Conservation (phyloP, 2,329 filamentous ascomycete species). For the Ceratocystis harringtonii region DNA sequence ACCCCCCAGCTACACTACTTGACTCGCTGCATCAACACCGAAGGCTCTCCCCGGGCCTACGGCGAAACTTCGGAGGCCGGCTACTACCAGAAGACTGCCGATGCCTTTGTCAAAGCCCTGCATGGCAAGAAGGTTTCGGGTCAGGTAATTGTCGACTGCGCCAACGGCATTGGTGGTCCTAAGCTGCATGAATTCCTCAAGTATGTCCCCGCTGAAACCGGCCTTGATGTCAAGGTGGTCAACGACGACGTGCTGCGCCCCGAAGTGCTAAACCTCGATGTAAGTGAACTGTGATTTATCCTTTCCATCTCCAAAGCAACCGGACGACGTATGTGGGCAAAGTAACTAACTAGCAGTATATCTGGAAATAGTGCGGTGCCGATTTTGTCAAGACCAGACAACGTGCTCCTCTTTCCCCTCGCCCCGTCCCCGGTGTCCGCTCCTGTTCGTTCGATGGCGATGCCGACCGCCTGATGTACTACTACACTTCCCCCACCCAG, state of each 20-base stretch:
- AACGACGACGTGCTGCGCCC: conserved; percentile 89
- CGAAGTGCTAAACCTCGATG: conserved; percentile 76
- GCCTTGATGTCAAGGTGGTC: conserved; percentile 68
- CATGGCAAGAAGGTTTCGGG: conserved; percentile 60
- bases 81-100: conserved; percentile 84
- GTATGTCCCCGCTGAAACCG: conserved; percentile 53
- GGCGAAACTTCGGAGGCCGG: conserved; percentile 78
- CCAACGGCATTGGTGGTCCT: conserved; percentile 89
- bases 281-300: conserved; percentile 29
- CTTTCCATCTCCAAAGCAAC: too few relatives aligned
- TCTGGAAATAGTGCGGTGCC: conserved; percentile 58
- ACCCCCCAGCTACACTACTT: conserved; percentile 98
- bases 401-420: conserved; percentile 68
- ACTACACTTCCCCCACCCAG: conserved; percentile 69
- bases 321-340: not conserved
- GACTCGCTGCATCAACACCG: conserved; percentile 84
- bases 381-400: conserved; percentile 98
- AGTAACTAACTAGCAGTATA: not conserved
- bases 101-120: conserved; percentile 73
- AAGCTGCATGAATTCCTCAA: conserved; percentile 81
- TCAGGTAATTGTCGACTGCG: conserved; percentile 74
- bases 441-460: conserved; percentile 91
- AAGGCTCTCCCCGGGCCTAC: conserved; percentile 74
- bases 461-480: conserved; percentile 89
- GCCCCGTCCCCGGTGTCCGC: conserved; percentile 58